Evolutionary conservation across 2,329 filamentous ascomycete genomes (phyloP), one percentile per base, ranked within the genome.

Genomic region (Calonectria crousiana): DNA sequence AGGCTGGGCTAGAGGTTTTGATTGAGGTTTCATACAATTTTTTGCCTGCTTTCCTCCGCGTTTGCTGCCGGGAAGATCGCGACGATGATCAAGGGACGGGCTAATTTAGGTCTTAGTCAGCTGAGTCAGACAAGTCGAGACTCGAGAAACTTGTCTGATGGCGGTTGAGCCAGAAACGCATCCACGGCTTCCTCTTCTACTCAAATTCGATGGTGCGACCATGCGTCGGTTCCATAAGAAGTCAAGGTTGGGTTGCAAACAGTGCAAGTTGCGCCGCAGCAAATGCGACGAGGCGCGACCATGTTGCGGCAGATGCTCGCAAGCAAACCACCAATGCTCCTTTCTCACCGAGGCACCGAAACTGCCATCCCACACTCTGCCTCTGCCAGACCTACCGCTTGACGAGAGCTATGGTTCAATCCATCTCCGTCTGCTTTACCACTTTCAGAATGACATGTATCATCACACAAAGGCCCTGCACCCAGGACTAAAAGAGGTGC

Each of bases 181-280:
- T 18, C 34, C 3, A 38, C 8, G 16, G 34, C 56, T 41, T 62
- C 13, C 10, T 26, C 6, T 18, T 18, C 11, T 41, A 18, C 26
- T 11, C 6, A 41, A 26, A 14, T 16, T 56, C 11, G 20, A 28
- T 11, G 23, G 13, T 32, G 23, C 10, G 28, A 64, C 9, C 26
- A 64, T 64, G 60, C 60, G 60, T 13, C 41, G 38, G 16, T 64
- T 64, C 60, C 38, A 64, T 47, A 64, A 64, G 23, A 64, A 64
- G 26, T 64, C 36, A 6, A 64, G 60, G 6, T 11, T 64, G 23
- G 60, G 60, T 6, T 64, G 60, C 38, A 64, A 47, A 23, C 60
- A 47, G n/a, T 64, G 58, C 36, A 64, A 64, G 18, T 64, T 44
- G 18, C 36, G 58, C 3, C 58, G 58, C 23, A 64, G 58, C 16